Evolutionary conservation across 2,329 filamentous ascomycete genomes (phyloP), one percentile per base, ranked within the genome.

Genomic region (Albifimbria verrucaria): DNA sequence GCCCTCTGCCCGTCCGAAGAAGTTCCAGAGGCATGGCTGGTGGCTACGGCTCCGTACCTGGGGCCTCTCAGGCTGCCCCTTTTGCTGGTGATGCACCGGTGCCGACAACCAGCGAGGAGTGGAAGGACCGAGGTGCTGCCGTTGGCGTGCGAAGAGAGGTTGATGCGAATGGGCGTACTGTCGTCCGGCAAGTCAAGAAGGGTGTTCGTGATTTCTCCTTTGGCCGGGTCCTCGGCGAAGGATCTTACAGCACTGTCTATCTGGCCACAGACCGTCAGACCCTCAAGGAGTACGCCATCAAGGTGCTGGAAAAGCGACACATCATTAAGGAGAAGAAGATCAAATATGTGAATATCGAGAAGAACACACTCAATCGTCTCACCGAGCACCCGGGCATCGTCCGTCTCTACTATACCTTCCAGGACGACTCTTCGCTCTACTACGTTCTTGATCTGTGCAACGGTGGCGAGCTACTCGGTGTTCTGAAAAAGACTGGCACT

Each of bases 241-340:
- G 94, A 23, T 99, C 94, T 6, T 99, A 99, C 80, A 97, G 93
- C 66, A 97, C 92, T 9, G 94, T 99, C 36, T 85, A 94, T 58
- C 85, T 94, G 50, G 94, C 92, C 36, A 96, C 92, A 4, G 94
- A 99, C 71, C 86, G 93, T 56, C 91, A 96, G 70, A 96, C 91
- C 1, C 76, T 95, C 53, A 96, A 96, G 65, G 93, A 99, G 70
- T 97, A 97, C 67, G 94, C 94, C 23, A 92, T 99, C 74, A 99
- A 99, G 71, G 93, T 99, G 17, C 82, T 99, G 46, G 94, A 99
- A 73, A 99, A 99, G 75, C 85, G 92, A 64, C 94, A 99, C 71
- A 99, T 99, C 66, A 99, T 99, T 78, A 99, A 97, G 73, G 94
- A 99, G 75, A 97, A 96, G 73, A 99, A 99, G 80, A 96, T 99